Conservation (phyloP, 805 yeast species). For the Ogataea salicorniae region DNA sequence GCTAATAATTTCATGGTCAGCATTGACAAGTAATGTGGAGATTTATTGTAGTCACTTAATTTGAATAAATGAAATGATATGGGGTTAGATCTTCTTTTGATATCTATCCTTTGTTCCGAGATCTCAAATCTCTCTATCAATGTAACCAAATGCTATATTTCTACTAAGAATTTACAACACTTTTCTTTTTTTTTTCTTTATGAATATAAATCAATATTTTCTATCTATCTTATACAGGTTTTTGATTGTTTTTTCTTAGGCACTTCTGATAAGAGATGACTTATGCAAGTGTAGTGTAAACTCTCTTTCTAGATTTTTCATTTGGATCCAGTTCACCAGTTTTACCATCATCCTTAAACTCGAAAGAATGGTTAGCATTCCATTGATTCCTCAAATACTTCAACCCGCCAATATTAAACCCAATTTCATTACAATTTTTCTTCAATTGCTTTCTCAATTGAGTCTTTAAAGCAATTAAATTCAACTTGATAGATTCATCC, state of each 20-base stretch:
- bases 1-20: too few species aligned
- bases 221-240: neutral
- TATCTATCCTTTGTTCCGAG: too few species aligned
- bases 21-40: too few species aligned
- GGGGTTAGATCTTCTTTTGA: too few species aligned
- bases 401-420: conserved; percentile 82
- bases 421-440: conserved; percentile 54
- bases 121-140: too few species aligned
- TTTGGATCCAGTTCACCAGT: conserved; percentile 25
- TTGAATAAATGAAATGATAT: too few species aligned
- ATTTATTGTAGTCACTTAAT: too few species aligned
- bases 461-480: conserved; percentile 56
- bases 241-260: neutral
- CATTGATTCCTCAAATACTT: conserved; percentile 70
- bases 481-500: conserved; percentile 57
- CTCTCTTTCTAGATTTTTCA: conserved; percentile 63
- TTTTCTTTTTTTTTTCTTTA: too few species aligned
- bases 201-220: too few species aligned
- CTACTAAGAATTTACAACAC: too few species aligned
- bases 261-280: too few species aligned
- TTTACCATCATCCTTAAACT: conserved; percentile 65
- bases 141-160: too few species aligned
- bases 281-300: conserved; percentile 38
- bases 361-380: conserved; percentile 68
- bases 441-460: conserved; percentile 56